Percentiles rank a stretch among this genome's conserved stretches.
Evolutionary conservation across 352 stramenopile species (phyloP).

Genomic region (Globisporangium yorkense): DNA sequence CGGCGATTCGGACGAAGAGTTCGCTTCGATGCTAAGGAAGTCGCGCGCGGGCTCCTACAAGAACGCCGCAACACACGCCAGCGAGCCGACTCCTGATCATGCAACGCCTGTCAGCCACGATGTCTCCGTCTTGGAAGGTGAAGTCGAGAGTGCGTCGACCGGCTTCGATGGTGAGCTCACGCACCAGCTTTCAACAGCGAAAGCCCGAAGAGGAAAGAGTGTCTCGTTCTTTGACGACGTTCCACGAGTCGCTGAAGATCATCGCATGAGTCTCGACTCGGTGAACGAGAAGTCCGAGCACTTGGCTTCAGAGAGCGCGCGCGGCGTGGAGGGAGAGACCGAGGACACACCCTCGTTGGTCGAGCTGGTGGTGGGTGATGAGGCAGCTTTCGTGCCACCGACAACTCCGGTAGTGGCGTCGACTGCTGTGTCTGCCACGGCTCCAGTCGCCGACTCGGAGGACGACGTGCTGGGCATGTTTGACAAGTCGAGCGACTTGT

Average conservation of each 20-base stretch:
- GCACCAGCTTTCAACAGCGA: background rate
- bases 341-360: background rate
- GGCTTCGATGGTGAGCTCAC: too few species aligned
- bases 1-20: slow-evolving; percentile 20
- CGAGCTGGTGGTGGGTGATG: background rate
- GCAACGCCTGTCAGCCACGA: background rate
- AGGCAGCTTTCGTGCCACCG: background rate
- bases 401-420: background rate
- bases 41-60: background rate
- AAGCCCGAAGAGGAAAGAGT: background rate
- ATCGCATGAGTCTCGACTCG: background rate
- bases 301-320: background rate
- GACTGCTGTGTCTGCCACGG: background rate
- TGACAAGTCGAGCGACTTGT: slow-evolving; percentile 6
- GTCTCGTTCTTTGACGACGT: background rate
- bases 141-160: background rate
- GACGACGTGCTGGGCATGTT: slow-evolving; percentile 8
- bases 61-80: background rate
- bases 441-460: background rate
- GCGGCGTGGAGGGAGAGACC: background rate
- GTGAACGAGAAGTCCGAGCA: background rate
- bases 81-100: background rate
- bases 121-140: background rate
- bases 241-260: background rate
- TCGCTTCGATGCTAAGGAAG: slow-evolving; percentile 10